Conservation (phyloP, 192 early-diverging fungal species). For the Linnemannia schmuckeri region DNA sequence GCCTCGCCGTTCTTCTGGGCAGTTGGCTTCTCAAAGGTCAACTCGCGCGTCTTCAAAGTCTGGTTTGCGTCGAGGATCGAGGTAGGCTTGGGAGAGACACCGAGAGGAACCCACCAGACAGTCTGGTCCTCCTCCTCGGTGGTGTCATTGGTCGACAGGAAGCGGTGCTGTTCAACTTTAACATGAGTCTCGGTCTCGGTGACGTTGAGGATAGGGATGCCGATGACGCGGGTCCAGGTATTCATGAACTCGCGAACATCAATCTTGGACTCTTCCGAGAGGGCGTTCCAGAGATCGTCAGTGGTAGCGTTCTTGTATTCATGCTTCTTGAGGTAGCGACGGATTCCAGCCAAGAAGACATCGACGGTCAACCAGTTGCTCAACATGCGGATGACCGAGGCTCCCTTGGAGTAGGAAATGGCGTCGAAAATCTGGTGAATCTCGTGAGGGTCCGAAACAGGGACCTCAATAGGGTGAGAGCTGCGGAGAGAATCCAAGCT, state of each 20-base stretch:
- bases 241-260: conserved; percentile 84
- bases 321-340: conserved; percentile 85
- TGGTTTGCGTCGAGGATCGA: conserved; percentile 25
- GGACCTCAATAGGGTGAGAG: conserved; percentile 95
- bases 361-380: conserved; percentile 80
- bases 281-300: conserved; percentile 88
- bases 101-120: conserved; percentile 85
- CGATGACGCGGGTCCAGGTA: conserved; percentile 75
- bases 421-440: conserved; percentile 97
- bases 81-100: conserved; percentile 65
- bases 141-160: conserved; percentile 73
- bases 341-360: conserved; percentile 78
- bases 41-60: conserved; percentile 59
- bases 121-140: conserved; percentile 72
- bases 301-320: conserved; percentile 89
- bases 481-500: conserved; percentile 86
- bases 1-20: conserved; percentile 55
- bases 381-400: conserved; percentile 95
- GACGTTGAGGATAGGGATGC: conserved; percentile 78
- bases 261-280: conserved; percentile 81
- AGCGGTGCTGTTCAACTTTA: conserved; percentile 74
- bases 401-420: conserved; percentile 92
- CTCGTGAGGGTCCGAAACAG: conserved; percentile 84
- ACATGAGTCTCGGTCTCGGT: conserved; percentile 61
- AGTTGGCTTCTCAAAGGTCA: conserved; percentile 55